Base-by-base conservation (phyloP, 371 early-diverging fungal species). In the Rhizopus stolonifer region DNA sequence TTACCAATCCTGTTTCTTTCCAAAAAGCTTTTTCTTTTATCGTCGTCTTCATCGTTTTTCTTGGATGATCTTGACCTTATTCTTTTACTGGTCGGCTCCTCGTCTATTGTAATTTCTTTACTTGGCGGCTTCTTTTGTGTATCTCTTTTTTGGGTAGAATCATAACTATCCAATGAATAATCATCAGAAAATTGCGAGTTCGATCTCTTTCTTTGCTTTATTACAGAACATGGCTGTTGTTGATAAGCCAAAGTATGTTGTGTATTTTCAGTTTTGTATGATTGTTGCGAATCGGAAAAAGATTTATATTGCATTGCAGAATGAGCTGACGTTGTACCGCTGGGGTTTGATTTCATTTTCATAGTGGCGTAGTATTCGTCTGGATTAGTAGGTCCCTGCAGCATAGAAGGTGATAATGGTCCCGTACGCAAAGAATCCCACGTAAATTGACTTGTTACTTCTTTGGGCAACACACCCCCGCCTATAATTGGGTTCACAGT, bases 1-100 rank as follows among this genome's bases (percentile, higher is more conserved):
- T 53, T 70, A 85, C 87, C 87, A 71, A 82, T 78, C 39, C 89
- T 79, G 64, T 89, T 89, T 53, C 89, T 72, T 60, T 89, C 91
- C 64, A 89, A 69, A 64, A 91, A 88, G 64, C 79, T 86, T 52
- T 69, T 69, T 34, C 89, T 73, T n/a, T n/a, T n/a, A n/a, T n/a
- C n/a, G n/a, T n/a, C n/a, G 52, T 86, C 86, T 49, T 86, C 88
- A 33, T 84, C 26, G 43, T 42, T 52, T 54, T 21, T 22, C n/a
- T 18, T 23, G 46, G n/a, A 25, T 42, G 40, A 38, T 42, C 44
- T 54, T 46, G 33, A 6, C 13, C 44, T 33, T 10, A 29, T 10
- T 4, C 31, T 29, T 29, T 29, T 10, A 10, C 31, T 14, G 22
- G 25, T 2, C 18, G 15, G 14, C 14, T 3, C 21, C 32, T n/a